Evolutionary conservation across 305 asterid genomes (phyloP).

Genomic region (Solanum hybrid): DNA sequence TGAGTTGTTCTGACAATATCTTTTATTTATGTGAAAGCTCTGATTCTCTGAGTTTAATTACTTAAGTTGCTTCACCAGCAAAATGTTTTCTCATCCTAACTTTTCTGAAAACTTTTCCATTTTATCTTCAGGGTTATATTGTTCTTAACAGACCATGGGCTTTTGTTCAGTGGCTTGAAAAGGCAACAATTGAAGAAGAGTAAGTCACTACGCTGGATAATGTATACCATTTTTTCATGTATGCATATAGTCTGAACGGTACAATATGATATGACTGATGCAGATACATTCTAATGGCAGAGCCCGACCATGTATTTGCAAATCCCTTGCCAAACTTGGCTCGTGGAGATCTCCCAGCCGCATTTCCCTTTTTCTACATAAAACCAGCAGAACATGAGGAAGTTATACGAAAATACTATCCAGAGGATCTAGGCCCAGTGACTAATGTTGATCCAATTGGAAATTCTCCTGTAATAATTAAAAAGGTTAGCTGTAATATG

Average conservation of each 20-base stretch:
- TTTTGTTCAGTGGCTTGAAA: constrained; percentile 93
- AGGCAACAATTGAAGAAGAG: constrained; percentile 90
- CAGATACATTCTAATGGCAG: constrained; percentile 99
- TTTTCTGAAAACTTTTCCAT: background rate
- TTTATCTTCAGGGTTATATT: constrained; percentile 63
- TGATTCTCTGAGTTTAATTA: background rate
- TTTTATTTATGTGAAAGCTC: background rate
- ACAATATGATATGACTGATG: constrained; percentile 30
- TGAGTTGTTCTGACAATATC: background rate
- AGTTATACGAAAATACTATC: constrained; percentile 72
- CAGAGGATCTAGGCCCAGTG: constrained; percentile 80
- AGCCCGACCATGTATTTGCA: constrained; percentile 86
- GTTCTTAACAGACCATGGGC: constrained; percentile 98
- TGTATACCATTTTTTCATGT: constrained; percentile 7
- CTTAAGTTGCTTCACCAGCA: constrained; percentile 1
- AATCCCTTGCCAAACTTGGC: constrained; percentile 95
- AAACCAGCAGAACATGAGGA: constrained; percentile 65
- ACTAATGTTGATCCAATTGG: constrained; percentile 91
- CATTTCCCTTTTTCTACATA: constrained; percentile 90
- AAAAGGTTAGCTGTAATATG: constrained; percentile 46
- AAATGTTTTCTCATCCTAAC: background rate
- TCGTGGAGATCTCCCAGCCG: constrained; percentile 75
- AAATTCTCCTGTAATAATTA: constrained; percentile 90
- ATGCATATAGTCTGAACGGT: constrained; percentile 28
- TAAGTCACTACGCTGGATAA: constrained; percentile 41